Percentiles rank a stretch among this genome's conserved stretches.
These are phyloP conservation scores for Metschnikowia similis DNA, from an alignment of 805 yeast genomes.

Conservation along the genomic window DNA sequence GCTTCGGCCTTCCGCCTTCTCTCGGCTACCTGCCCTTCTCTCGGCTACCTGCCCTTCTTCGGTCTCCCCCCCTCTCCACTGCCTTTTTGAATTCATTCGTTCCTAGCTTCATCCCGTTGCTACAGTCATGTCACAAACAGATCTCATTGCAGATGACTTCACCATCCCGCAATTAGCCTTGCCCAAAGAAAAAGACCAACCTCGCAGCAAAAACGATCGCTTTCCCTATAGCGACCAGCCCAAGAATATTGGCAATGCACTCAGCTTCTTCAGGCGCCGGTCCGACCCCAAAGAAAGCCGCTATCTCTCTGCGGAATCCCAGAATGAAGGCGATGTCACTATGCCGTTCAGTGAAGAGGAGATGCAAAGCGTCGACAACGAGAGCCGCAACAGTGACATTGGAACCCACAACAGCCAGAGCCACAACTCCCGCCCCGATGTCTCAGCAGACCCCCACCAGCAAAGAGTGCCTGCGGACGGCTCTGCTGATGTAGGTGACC, in stretches of 20 bases:
- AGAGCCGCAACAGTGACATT: not conserved
- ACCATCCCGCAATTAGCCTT: conserved; percentile 6
- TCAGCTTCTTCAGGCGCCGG: conserved; percentile 24
- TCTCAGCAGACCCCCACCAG: too few species aligned
- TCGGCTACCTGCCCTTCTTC: not conserved
- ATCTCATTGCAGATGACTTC: conserved; percentile 6
- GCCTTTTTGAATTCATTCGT: too few species aligned
- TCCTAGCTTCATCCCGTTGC: too few species aligned
- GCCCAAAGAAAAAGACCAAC: conserved; percentile 3
- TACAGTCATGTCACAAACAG: not conserved
- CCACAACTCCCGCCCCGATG: too few species aligned
- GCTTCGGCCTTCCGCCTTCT: too few species aligned
- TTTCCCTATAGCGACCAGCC: conserved; percentile 10
- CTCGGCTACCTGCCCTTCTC: not conserved
- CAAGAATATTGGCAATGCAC: conserved; percentile 28
- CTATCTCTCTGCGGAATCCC: conserved; percentile 28
- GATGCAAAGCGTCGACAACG: conserved; percentile 9
- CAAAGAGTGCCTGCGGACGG: too few species aligned
- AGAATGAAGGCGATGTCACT: conserved; percentile 21
- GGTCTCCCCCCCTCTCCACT: not conserved
- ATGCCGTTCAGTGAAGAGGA: conserved; percentile 16
- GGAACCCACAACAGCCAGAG: not conserved
- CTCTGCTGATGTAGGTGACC: too few species aligned
- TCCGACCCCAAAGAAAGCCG: conserved; percentile 31
- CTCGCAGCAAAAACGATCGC: not conserved